Evolutionary conservation across 2,329 filamentous ascomycete genomes (phyloP), one percentile per base, ranked within the genome.

Genomic region (Fusarium pininemorale): DNA sequence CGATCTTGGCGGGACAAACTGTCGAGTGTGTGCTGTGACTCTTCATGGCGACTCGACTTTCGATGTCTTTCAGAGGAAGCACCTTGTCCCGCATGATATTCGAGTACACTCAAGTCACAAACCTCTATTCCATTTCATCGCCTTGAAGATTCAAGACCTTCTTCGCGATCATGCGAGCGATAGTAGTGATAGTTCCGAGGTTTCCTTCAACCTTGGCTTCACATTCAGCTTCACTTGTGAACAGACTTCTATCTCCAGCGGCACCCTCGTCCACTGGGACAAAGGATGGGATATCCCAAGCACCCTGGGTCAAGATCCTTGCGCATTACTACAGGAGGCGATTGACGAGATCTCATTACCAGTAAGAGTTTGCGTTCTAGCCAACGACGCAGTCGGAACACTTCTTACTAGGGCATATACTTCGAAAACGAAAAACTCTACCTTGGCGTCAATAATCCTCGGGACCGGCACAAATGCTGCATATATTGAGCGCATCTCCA

Each of bases 241-340:
- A 16, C 63, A 67, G 9, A 67, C 65, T 0, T 67, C 63, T 0
- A 50, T 67, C 6, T 67, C 63, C 5, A 30, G 24, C 2, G 65
- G 65, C 0, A 67, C 63, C 6, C 65, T 67, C 8, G 51, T 47
- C 7, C 63, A 67, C 7, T 67, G 65, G 63, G 63, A 67, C 7
- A 67, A 67, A 11, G 65, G 53, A 67, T 67, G 65, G 65, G 63
- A 60, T 9, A 67, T 67, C 3, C 63, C 63, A 16, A 67, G 45
- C 20, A 48, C 63, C 1, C 13, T 67, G 7, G 26, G 47, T 5
- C 28, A 47, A 15, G 65, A 67, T 14, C 65, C 63, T 5, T 67
- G 65, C 22, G 41, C 53, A 6, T 12, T 67, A 16, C 14, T 67
- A 4, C 65, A 67, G 26, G n/a, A 44, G 0, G 63, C 63, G 5